Evolutionary conservation across 2,329 filamentous ascomycete species (phyloP).

Genomic region (Cordyceps fumosorosea): DNA sequence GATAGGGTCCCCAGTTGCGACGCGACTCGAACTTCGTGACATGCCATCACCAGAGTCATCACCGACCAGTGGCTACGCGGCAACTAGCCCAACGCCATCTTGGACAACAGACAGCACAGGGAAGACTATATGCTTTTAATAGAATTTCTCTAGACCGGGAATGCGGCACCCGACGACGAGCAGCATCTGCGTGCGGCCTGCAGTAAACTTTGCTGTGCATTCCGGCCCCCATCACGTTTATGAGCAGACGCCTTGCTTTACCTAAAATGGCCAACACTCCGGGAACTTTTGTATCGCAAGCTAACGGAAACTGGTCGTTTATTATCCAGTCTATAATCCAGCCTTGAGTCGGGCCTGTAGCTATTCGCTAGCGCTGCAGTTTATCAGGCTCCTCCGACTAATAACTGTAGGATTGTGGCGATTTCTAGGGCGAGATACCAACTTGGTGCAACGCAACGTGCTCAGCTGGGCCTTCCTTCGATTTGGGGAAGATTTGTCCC

Average conservation of each 20-base stretch:
- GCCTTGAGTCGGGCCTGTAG: background rate
- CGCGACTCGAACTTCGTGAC: background rate
- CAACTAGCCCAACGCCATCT: background rate
- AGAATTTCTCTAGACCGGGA: background rate
- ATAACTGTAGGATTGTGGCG: background rate
- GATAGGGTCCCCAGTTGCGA: background rate
- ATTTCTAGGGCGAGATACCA: constrained; percentile 3
- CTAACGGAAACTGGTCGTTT: background rate
- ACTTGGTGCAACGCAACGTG: background rate
- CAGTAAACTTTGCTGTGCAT: background rate
- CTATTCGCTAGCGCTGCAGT: constrained; percentile 1
- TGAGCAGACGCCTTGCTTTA: background rate
- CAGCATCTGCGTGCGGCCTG: background rate
- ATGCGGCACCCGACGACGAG: background rate
- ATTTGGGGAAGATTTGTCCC: background rate
- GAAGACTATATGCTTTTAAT: background rate
- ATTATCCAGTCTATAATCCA: background rate
- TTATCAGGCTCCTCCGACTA: background rate
- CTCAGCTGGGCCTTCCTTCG: background rate
- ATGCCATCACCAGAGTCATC: background rate
- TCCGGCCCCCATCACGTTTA: background rate
- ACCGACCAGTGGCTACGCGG: background rate
- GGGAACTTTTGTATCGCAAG: constrained; percentile 6
- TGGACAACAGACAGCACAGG: background rate
- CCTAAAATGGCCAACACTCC: constrained; percentile 3